Conservation (phyloP, 228 moss, liverwort and hornwort species). For the Sphagnum fallax region DNA sequence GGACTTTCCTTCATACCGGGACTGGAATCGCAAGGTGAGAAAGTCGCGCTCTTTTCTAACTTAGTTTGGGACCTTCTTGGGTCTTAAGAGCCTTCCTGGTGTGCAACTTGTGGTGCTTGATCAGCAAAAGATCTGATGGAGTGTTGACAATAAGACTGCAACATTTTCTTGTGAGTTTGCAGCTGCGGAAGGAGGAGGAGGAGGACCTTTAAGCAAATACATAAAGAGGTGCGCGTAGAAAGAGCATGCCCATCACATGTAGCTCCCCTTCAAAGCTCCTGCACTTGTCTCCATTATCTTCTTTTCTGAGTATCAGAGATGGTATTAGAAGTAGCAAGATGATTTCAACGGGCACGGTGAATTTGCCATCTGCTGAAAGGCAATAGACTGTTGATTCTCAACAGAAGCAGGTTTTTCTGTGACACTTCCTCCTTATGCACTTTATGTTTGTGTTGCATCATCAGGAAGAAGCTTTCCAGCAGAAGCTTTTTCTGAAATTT, state of each 20-base stretch:
- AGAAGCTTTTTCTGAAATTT: neutral
- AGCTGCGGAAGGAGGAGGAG: slow-evolving; percentile 36
- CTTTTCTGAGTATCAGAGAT: neutral
- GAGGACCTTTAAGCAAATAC: slow-evolving; percentile 36
- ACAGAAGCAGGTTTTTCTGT: neutral
- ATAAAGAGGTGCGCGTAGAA: slow-evolving; percentile 66
- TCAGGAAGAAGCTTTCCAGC: no score
- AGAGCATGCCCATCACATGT: slow-evolving; percentile 24
- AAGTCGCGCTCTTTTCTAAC: no score
- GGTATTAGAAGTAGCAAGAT: neutral
- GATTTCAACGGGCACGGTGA: neutral
- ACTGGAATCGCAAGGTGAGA: no score
- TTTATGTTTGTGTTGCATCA: neutral
- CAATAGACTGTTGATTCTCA: neutral
- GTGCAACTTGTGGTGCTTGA: no score
- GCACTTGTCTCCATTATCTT: neutral
- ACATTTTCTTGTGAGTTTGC: slow-evolving; percentile 6
- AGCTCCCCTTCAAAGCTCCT: neutral
- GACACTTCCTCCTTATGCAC: neutral
- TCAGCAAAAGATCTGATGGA: no score
- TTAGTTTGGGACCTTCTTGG: no score
- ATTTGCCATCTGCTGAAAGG: neutral
- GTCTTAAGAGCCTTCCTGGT: no score
- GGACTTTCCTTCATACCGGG: no score
- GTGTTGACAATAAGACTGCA: no score